A percentile compares a stretch with the other conserved stretches of the same genome.
These are phyloP conservation scores for Auricularia sp. DNA, from an alignment of 768 basidiomycete species.

Conservation along the genomic window DNA sequence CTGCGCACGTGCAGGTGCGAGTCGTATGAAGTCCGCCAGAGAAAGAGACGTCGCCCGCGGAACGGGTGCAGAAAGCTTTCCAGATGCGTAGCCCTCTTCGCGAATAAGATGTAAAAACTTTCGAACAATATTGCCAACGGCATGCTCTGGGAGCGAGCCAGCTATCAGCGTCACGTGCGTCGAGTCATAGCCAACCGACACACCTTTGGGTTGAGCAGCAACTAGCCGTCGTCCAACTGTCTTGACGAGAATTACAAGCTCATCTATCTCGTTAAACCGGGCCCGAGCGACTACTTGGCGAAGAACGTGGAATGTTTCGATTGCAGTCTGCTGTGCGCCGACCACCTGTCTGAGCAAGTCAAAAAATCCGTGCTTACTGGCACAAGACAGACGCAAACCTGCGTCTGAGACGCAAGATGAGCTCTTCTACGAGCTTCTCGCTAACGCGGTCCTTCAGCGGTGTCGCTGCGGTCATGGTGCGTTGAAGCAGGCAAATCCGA, in stretches of 20 bases:
- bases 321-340: conserved; percentile 79
- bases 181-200: conserved; percentile 6
- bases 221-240: conserved; percentile 69
- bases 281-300: conserved; percentile 85
- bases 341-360: conserved; percentile 61
- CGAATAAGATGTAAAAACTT: conserved; percentile 89
- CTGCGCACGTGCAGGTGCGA: conserved; percentile 58
- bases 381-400: background rate
- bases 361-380: background rate
- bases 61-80: conserved; percentile 33
- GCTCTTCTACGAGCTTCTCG: background rate
- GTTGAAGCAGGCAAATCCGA: too few species aligned
- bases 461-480: background rate
- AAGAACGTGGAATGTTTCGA: conserved; percentile 82
- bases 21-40: conserved; percentile 73
- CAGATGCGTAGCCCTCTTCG: conserved; percentile 87
- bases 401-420: background rate
- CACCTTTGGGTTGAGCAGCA: conserved; percentile 94
- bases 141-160: conserved; percentile 54
- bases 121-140: conserved; percentile 89
- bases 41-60: conserved; percentile 41
- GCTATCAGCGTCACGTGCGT: background rate
- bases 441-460: background rate
- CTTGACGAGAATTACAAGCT: conserved; percentile 71
- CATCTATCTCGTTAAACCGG: conserved; percentile 77